phyloP scores from a whole-genome alignment of 768 basidiomycete genomes.

The Leucocoprinus leucothites region DNA sequence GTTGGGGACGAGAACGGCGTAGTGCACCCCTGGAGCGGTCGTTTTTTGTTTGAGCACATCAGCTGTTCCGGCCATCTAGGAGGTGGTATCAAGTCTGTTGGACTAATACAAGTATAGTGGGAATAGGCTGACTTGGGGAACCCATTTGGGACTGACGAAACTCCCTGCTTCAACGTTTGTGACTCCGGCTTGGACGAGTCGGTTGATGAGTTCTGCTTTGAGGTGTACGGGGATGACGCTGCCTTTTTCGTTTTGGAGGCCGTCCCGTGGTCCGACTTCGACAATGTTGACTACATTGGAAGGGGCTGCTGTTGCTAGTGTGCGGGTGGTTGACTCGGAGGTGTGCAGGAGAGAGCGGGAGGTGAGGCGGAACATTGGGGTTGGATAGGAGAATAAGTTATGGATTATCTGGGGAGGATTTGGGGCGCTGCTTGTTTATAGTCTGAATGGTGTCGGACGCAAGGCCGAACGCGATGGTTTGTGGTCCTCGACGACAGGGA shows the following conservation, averaged over 20 bases:
- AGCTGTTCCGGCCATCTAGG: slow-evolving; percentile 83
- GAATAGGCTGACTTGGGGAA: slow-evolving; percentile 67
- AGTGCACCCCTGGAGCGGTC: slow-evolving; percentile 55
- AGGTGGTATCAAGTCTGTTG: neutral
- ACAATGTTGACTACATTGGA: slow-evolving; percentile 62
- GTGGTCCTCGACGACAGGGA: neutral
- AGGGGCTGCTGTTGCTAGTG: slow-evolving; percentile 16
- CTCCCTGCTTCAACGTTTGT: slow-evolving; percentile 79
- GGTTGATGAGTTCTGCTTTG: slow-evolving; percentile 78
- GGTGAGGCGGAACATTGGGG: slow-evolving; percentile 4
- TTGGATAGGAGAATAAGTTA: neutral
- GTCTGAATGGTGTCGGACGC: neutral
- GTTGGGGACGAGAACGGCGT: slow-evolving; percentile 83
- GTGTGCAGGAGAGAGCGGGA: neutral
- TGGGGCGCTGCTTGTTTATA: neutral
- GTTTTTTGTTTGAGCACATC: slow-evolving; percentile 54
- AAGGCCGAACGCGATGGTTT: neutral
- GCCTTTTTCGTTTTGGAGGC: slow-evolving; percentile 84
- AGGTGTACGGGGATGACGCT: slow-evolving; percentile 60
- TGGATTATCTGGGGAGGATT: too few species aligned
- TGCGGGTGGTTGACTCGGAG: neutral
- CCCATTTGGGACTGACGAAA: slow-evolving; percentile 92
- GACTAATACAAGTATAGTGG: neutral
- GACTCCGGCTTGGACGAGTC: slow-evolving; percentile 66
- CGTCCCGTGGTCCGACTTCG: slow-evolving; percentile 90